Percentiles rank a stretch among this genome's conserved stretches.
Conservation (phyloP, 179 eudicot genomes). For the Silene coronaria region DNA sequence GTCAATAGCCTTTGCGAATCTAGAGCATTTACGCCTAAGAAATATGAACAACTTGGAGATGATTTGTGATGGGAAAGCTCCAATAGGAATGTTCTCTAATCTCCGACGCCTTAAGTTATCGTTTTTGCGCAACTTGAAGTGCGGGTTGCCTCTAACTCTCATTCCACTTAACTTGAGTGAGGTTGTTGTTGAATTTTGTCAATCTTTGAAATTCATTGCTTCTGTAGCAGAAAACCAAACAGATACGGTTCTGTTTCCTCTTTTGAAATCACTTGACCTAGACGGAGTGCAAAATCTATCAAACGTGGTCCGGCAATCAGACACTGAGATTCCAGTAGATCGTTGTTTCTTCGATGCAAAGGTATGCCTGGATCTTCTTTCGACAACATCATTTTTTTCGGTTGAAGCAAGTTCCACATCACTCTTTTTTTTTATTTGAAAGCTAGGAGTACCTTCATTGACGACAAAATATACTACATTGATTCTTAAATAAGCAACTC, state of each 20-base stretch:
- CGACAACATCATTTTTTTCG: too few species aligned
- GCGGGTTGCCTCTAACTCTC: background rate
- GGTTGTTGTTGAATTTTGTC: background rate
- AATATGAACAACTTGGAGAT: background rate
- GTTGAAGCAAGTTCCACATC: too few species aligned
- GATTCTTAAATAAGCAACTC: too few species aligned
- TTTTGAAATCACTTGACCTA: background rate
- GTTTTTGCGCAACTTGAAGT: background rate
- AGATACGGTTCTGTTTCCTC: background rate
- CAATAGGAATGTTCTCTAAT: background rate
- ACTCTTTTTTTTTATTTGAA: too few species aligned
- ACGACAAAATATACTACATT: too few species aligned
- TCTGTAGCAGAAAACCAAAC: background rate
- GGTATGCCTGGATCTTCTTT: too few species aligned
- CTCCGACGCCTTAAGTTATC: background rate
- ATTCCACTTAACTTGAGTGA: background rate
- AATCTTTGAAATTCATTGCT: background rate
- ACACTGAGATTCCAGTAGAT: background rate
- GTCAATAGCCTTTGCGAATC: background rate
- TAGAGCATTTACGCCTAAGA: background rate
- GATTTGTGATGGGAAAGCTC: constrained; percentile 11
- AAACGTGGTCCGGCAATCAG: background rate
- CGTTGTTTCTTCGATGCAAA: background rate
- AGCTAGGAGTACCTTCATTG: too few species aligned
- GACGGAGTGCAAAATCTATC: background rate